Base-by-base conservation (phyloP, 2,329 filamentous ascomycete genomes). In the Hypoxylon sp. region DNA sequence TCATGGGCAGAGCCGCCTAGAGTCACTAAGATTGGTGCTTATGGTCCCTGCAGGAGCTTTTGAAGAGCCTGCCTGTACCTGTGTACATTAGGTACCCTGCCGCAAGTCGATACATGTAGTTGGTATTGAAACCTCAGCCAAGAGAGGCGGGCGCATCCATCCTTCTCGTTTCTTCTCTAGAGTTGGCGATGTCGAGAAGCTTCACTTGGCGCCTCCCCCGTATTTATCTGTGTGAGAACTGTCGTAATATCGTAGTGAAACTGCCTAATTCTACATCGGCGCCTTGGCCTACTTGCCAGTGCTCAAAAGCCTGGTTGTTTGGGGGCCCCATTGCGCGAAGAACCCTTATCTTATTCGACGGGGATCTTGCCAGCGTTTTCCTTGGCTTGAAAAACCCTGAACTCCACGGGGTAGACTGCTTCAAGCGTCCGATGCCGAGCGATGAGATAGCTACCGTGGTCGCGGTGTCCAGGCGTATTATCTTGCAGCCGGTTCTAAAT, bases 51-150 rank as follows among this genome's bases (percentile, higher is more conserved):
- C 50, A 34, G 30, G 30, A 51, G 19, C 49, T 38, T 23, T 25
- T 38, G 28, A 50, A 53, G 32, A 61, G 57, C 49, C 45, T 49
- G 56, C 50, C 25, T 64, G n/a, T 45, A 34, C 52, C 17, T 56
- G 7, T 32, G 36, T 60, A 43, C 46, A 25, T 53, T 30, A 14
- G 43, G 50, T 32, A 49, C 17, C 30, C 53, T 65, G n/a, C 45
- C 52, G 38, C 48, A 49, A 50, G 50, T 45, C 28, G 49, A 61
- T 34, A 30, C 28, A 30, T 30, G 28, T 30, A 56, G 56, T 45
- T 34, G 43, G 53, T 32, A 65, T 64, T 65, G 65, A 70, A 70
- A 70, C 68, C 41, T 60, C 45, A 55, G 68, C 65, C 68, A 70
- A 70, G 68, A 68, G 65, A 61, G 52, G 56, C 28, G 56, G 60